A percentile compares a stretch with the other conserved stretches of the same genome.
Conservation (phyloP, 2,329 filamentous ascomycete species). For the Nemania sp. region DNA sequence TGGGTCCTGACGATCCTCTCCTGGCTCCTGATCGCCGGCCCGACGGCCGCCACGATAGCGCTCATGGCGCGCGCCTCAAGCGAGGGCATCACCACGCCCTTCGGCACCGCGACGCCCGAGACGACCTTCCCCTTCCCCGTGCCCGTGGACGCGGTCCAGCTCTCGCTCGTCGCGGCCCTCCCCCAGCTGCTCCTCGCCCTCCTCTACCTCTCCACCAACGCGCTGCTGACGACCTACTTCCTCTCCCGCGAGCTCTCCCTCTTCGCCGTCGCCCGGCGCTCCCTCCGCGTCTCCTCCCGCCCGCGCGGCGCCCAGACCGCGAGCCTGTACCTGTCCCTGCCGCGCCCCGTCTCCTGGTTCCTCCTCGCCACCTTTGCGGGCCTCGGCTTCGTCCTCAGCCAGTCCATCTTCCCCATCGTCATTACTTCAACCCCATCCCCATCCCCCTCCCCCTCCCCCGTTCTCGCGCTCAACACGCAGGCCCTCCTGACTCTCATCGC, state of each 20-base stretch:
- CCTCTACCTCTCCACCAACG: slow-evolving; percentile 54
- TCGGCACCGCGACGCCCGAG: slow-evolving; percentile 45
- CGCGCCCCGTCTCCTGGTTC: slow-evolving; percentile 50
- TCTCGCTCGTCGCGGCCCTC: slow-evolving; percentile 47
- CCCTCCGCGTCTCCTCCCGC: slow-evolving; percentile 51
- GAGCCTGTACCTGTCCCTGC: slow-evolving; percentile 56
- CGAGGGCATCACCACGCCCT: slow-evolving; percentile 40
- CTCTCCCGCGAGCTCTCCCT: slow-evolving; percentile 56
- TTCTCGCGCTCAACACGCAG: slow-evolving; percentile 48
- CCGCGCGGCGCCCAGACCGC: slow-evolving; percentile 51
- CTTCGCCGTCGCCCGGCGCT: slow-evolving; percentile 44
- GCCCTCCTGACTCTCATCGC: slow-evolving; percentile 49
- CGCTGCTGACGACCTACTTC: slow-evolving; percentile 53
- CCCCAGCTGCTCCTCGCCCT: slow-evolving; percentile 54
- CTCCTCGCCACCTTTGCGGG: slow-evolving; percentile 50
- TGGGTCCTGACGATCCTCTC: slow-evolving; percentile 48
- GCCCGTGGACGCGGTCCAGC: slow-evolving; percentile 34
- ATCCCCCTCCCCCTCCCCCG: slow-evolving; percentile 31
- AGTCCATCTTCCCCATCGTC: slow-evolving; percentile 46
- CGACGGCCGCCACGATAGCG: slow-evolving; percentile 48
- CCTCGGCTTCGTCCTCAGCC: slow-evolving; percentile 52
- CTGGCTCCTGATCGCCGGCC: slow-evolving; percentile 46
- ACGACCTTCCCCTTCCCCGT: slow-evolving; percentile 41
- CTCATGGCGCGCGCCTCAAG: slow-evolving; percentile 36
- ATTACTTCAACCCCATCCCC: slow-evolving; percentile 12